These are phyloP conservation scores for Chenopodium berlandieri DNA, from an alignment of 148 eudicot genomes.

Conservation along the genomic window DNA sequence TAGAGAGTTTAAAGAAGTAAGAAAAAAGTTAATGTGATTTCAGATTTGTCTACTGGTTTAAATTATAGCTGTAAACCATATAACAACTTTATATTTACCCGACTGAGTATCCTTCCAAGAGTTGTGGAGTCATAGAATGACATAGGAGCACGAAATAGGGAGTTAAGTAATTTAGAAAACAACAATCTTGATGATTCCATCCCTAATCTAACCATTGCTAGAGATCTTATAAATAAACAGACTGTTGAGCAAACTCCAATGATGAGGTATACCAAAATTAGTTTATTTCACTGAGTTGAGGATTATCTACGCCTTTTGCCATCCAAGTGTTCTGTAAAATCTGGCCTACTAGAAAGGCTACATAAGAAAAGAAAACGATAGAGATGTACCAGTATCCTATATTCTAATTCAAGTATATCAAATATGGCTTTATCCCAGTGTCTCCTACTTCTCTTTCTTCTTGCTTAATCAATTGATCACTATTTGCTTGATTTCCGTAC, in stretches of 20 bases:
- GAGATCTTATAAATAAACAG: slow-evolving; percentile 47
- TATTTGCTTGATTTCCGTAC: slow-evolving; percentile 24
- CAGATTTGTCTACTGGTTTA: background rate
- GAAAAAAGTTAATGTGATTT: too few species aligned
- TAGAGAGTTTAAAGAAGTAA: slow-evolving; percentile 16
- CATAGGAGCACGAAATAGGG: slow-evolving; percentile 85
- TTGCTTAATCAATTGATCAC: slow-evolving; percentile 69
- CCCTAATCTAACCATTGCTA: slow-evolving; percentile 48
- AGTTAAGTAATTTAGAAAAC: slow-evolving; percentile 53
- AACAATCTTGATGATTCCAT: slow-evolving; percentile 64
- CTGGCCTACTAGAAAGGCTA: slow-evolving; percentile 50
- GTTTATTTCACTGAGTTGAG: slow-evolving; percentile 40
- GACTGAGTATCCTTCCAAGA: slow-evolving; percentile 79
- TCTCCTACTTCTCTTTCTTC: slow-evolving; percentile 82
- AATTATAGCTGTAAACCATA: background rate
- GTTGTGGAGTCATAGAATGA: slow-evolving; percentile 94
- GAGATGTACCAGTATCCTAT: slow-evolving; percentile 52
- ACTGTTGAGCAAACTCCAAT: slow-evolving; percentile 48
- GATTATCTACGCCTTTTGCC: slow-evolving; percentile 79
- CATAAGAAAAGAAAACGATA: slow-evolving; percentile 42
- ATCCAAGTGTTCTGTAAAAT: slow-evolving; percentile 77
- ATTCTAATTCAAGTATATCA: slow-evolving; percentile 59
- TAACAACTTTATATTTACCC: slow-evolving; percentile 39
- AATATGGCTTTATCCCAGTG: slow-evolving; percentile 64
- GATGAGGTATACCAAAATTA: slow-evolving; percentile 62